Conservation (phyloP, 2,329 filamentous ascomycete species). For the Beauveria sp. region DNA sequence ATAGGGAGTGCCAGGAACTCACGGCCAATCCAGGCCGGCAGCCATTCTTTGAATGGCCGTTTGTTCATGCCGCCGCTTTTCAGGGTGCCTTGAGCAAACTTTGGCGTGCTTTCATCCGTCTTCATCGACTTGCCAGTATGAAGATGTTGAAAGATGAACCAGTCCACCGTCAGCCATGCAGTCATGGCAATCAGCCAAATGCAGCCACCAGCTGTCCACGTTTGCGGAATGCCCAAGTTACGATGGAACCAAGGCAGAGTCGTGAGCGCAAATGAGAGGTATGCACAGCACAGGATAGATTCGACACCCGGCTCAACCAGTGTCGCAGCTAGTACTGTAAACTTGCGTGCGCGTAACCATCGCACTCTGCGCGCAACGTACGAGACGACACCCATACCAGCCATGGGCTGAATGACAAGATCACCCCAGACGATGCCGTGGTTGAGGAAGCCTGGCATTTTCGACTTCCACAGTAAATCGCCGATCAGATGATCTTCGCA, state of each 20-base stretch:
- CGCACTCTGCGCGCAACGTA: constrained; percentile 77
- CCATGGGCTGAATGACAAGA: constrained; percentile 82
- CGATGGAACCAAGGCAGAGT: constrained; percentile 58
- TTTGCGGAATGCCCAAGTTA: constrained; percentile 46
- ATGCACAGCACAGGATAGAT: constrained; percentile 72
- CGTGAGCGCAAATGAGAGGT: constrained; percentile 72
- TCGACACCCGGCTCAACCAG: constrained; percentile 91
- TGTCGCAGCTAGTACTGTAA: constrained; percentile 82
- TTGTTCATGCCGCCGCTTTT: constrained; percentile 31
- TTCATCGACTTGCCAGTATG: constrained; percentile 68
- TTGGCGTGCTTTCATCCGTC: constrained; percentile 63
- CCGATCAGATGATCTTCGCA: constrained; percentile 97
- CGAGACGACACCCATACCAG: constrained; percentile 65
- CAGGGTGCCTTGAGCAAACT: constrained; percentile 53
- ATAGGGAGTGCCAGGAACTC: constrained; percentile 80
- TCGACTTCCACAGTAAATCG: constrained; percentile 77
- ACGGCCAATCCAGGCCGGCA: constrained; percentile 75
- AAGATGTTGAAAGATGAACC: constrained; percentile 62
- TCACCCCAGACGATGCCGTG: constrained; percentile 82
- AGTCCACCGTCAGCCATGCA: constrained; percentile 70
- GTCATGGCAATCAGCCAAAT: constrained; percentile 61
- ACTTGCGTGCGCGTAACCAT: constrained; percentile 91
- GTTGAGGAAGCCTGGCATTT: constrained; percentile 58
- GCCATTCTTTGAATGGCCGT: constrained; percentile 62
- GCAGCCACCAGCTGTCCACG: constrained; percentile 57